phyloP scores from a whole-genome alignment of 495 filamentous ascomycete genomes.

The Aspergillus nanangensis region DNA sequence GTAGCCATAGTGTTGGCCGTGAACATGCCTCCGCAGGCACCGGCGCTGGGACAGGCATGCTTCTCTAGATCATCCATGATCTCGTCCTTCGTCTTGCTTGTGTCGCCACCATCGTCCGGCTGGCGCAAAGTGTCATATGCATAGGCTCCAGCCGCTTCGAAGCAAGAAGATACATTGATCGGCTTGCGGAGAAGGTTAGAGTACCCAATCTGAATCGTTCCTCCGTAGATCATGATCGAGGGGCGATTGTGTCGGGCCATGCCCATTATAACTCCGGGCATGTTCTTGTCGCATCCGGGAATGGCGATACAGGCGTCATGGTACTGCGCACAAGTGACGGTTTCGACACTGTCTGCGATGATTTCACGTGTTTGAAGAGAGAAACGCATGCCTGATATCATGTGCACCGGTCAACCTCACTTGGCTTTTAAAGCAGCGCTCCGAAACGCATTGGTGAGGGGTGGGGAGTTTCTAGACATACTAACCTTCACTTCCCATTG shows the following conservation, averaged over 20 bases:
- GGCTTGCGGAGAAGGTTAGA: constrained; percentile 70
- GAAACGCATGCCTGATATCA: constrained; percentile 83
- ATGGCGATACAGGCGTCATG: constrained; percentile 95
- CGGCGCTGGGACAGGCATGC: constrained; percentile 83
- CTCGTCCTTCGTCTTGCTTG: constrained; percentile 62
- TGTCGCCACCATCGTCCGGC: constrained; percentile 52
- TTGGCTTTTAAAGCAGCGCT: too few relatives aligned
- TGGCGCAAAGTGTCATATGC: constrained; percentile 64
- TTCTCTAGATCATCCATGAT: constrained; percentile 83
- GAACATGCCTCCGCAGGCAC: constrained; percentile 96
- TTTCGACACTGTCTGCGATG: constrained; percentile 94
- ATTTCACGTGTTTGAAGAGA: constrained; percentile 93
- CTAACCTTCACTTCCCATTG: constrained; percentile 91
- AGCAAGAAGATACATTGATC: constrained; percentile 88
- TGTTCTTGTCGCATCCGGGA: constrained; percentile 98
- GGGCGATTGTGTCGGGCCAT: constrained; percentile 91
- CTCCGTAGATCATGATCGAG: constrained; percentile 81
- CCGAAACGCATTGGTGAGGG: too few relatives aligned
- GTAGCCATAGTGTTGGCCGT: constrained; percentile 98
- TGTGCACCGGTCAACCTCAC: too few relatives aligned
- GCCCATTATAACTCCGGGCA: constrained; percentile 85
- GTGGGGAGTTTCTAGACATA: not conserved
- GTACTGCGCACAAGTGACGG: constrained; percentile 78
- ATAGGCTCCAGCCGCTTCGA: constrained; percentile 87
- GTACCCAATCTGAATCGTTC: constrained; percentile 83